Evolutionary conservation across 176 grass and related monocot species (phyloP), one percentile per base, ranked within the genome.

Genomic region (Triticum turgidum): DNA sequence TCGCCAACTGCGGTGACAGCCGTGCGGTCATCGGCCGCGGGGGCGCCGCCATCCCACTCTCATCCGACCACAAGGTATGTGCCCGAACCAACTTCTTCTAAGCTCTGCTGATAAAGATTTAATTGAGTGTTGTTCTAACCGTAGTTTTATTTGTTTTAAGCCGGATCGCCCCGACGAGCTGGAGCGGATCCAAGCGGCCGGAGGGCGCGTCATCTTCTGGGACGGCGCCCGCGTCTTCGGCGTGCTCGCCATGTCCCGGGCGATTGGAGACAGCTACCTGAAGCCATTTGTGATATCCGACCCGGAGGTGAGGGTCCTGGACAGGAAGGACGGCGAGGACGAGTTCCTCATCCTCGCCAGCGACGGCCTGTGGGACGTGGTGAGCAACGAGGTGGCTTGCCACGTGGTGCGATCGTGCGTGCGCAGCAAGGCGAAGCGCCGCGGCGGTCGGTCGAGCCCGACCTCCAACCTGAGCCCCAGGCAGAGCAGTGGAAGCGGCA

Each of bases 331-430:
- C 69, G 84, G 82, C 17, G 81, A 91, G 58, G 93, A 98, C 85
- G 93, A 98, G 76, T 95, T 87, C 78, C 79, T 98, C 30, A 91
- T 98, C 84, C 86, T 98, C 64, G 96, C 91, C 34, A 98, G 87
- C 70, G 96, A 98, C 80, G 93, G 96, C 3, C 88, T 98, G 21
- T 98, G 96, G 96, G 96, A 96, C 76, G 96, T 98, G 77, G 93
- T 98, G 62, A 86, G 67, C 80, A 96, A 98, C 76, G 90, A 98
- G 86, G 83, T 91, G 84, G 93, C 96, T 1, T 98, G 93, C 88
- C 81, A 94, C 47, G 77, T 98, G 65, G 92, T 92, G 22, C 84
- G 90, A 13, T 79, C 82, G 56, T 98, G 93, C 87, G 73, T 98
- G 65, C 81, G 84, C 41, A 80, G 59, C 70, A 29, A 49, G 2